Evolutionary conservation across 192 early-diverging fungal genomes (phyloP).

Genomic region (Pilaira anomala): DNA sequence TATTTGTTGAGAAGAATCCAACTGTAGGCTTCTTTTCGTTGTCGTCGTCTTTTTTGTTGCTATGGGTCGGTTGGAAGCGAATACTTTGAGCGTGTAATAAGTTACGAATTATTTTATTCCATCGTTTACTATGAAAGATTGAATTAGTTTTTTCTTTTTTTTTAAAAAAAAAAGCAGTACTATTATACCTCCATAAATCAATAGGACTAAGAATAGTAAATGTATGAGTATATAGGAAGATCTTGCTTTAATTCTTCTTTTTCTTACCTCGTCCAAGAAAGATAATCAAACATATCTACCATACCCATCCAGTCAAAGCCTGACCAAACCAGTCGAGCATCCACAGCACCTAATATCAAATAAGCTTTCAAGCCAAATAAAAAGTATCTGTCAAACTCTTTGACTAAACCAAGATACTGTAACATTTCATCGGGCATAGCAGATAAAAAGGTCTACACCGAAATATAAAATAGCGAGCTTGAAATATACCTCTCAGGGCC

Average conservation of each 20-base stretch:
- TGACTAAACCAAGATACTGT: background rate
- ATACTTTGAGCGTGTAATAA: conserved; percentile 3
- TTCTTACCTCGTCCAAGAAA: conserved; percentile 6
- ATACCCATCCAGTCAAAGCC: conserved; percentile 3
- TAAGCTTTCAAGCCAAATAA: conserved; percentile 12
- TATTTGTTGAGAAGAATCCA: background rate
- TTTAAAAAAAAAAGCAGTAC: too few species aligned
- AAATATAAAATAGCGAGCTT: background rate
- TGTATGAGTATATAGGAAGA: too few species aligned
- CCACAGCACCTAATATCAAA: conserved; percentile 6
- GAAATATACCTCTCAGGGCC: background rate
- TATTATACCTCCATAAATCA: conserved; percentile 16
- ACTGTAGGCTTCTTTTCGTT: background rate
- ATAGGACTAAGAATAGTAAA: conserved; percentile 15
- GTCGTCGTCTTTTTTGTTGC: too few species aligned
- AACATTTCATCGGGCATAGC: background rate
- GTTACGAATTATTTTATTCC: conserved; percentile 4
- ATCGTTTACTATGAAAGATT: conserved; percentile 6
- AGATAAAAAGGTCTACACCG: background rate
- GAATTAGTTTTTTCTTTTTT: too few species aligned
- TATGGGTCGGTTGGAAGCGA: background rate
- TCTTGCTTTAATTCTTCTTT: too few species aligned
- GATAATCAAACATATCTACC: conserved; percentile 17
- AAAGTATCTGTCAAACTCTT: background rate
- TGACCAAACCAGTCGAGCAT: background rate